A percentile compares a stretch with the other conserved stretches of the same genome.
Conservation (phyloP, 2,329 filamentous ascomycete species). For the Botrytis pseudocinerea region DNA sequence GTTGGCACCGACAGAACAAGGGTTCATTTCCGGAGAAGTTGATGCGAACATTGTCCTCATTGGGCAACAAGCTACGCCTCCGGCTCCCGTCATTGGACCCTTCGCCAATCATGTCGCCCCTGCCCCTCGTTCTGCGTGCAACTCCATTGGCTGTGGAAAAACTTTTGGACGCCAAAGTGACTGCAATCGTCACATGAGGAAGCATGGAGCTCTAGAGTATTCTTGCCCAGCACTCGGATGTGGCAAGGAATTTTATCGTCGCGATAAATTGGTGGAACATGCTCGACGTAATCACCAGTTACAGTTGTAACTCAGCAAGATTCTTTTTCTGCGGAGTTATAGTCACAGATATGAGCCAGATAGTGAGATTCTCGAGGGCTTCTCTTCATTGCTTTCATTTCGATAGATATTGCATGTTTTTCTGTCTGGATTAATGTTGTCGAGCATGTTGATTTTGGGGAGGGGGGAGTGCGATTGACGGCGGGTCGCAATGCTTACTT, state of each 20-base stretch:
- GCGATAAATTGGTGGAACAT: not conserved
- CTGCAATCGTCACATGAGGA: slow-evolving; percentile 5
- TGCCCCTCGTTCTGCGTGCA: not conserved
- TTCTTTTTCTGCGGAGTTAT: too few species aligned
- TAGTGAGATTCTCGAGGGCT: not conserved
- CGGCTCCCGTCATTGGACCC: not conserved
- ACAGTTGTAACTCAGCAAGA: not conserved
- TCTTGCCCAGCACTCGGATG: not conserved
- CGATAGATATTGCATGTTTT: not conserved
- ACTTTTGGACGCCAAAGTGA: slow-evolving; percentile 6
- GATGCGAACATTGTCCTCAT: not conserved
- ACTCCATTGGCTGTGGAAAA: not conserved
- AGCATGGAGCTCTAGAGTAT: not conserved
- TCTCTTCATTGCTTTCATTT: not conserved
- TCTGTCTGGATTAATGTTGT: not conserved
- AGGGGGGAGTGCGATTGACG: not conserved
- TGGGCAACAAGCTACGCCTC: not conserved
- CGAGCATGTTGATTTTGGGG: not conserved
- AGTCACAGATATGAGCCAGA: not conserved
- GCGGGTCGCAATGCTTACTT: not conserved
- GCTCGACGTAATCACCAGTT: not conserved
- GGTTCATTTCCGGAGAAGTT: not conserved
- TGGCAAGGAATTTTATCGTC: not conserved
- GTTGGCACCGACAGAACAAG: not conserved
- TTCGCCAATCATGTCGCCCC: not conserved